Evolutionary conservation across 768 basidiomycete genomes (phyloP), one percentile per base, ranked within the genome.

Genomic region (Termitomyces sp.): DNA sequence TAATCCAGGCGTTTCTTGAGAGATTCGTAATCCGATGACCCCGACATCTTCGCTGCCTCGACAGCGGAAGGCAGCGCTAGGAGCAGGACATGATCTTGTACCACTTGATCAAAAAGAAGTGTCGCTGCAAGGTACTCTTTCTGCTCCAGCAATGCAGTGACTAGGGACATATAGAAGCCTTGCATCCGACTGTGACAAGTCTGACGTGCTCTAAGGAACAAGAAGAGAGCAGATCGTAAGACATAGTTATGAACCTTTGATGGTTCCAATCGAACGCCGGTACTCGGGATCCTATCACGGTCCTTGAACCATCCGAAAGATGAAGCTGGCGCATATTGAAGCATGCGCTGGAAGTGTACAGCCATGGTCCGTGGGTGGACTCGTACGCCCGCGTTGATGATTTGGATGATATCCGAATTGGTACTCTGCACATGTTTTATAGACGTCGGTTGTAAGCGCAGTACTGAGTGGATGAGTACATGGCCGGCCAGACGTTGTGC

Each of bases 401-500:
- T 2, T 2, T 14, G 0, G 2, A 14, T 1, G n/a, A 48, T 5
- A 33, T 2, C 2, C 0, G 5, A 0, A 32, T 1, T 12, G 12
- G 30, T 30, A 3, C 22, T 43, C 2, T 24, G 4, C 22, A 13
- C 2, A 13, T 48, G 2, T 2, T 2, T 0, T 0, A 3, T 1
- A 2, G 5, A 5, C 30, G 0, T 6, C 2, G 12, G 1, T n/a
- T 0, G 1, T 6, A 6, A 10, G 27, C 6, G 20, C 47, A 18
- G 22, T 32, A 33, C 0, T 22, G 47, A 6, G 20, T 48, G 47
- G 12, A 48, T 48, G 3, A 33, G 3, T 33, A 32, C 47, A 33
- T 48, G 47, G 6, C 32, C 32, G 13, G 47, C 47, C 20, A 48
- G 20, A 33, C 47, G 47, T 6, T 33, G 47, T 6, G 47, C 20